A percentile compares a stretch with the other conserved stretches of the same genome.
Evolutionary conservation across 108 stramenopile genomes (phyloP).

Genomic region (Fragilaria radians): DNA sequence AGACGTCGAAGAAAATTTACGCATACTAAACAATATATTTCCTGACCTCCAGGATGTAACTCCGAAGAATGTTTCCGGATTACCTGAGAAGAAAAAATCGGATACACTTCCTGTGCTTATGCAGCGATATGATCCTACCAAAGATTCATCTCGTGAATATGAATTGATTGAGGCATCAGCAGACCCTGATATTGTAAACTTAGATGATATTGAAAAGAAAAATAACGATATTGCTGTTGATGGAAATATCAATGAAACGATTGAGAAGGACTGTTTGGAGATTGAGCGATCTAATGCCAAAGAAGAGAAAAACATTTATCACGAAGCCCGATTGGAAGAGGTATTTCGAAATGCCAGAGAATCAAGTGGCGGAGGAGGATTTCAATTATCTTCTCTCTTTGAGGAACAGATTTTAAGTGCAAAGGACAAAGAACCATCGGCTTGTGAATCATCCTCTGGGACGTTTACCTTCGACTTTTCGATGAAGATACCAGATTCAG

Average conservation of each 20-base stretch:
- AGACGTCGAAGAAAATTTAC: constrained; percentile 56
- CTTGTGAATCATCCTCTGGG: neutral
- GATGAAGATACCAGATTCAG: no score
- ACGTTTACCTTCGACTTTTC: constrained; percentile 50
- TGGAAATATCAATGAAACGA: constrained; percentile 1
- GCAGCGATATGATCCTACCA: constrained; percentile 56
- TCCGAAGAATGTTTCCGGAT: neutral
- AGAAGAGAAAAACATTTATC: constrained; percentile 42
- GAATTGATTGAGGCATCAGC: constrained; percentile 18
- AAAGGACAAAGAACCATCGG: neutral
- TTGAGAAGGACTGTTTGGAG: no score
- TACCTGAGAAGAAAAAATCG: neutral
- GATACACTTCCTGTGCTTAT: constrained; percentile 15
- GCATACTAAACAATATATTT: constrained; percentile 35
- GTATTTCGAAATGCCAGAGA: constrained; percentile 68
- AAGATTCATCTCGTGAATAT: constrained; percentile 24
- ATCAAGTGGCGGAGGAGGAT: constrained; percentile 41
- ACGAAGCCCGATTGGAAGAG: constrained; percentile 64
- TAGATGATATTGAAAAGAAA: constrained; percentile 4
- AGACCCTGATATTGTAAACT: constrained; percentile 9
- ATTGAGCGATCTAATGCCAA: no score
- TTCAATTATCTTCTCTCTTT: neutral
- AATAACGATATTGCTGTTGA: constrained; percentile 12
- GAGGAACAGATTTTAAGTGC: neutral
- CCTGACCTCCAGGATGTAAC: constrained; percentile 29